Percentiles rank a stretch among this genome's conserved stretches.
phyloP scores from a whole-genome alignment of 257 asterid species.

The Catharanthus roseus region DNA sequence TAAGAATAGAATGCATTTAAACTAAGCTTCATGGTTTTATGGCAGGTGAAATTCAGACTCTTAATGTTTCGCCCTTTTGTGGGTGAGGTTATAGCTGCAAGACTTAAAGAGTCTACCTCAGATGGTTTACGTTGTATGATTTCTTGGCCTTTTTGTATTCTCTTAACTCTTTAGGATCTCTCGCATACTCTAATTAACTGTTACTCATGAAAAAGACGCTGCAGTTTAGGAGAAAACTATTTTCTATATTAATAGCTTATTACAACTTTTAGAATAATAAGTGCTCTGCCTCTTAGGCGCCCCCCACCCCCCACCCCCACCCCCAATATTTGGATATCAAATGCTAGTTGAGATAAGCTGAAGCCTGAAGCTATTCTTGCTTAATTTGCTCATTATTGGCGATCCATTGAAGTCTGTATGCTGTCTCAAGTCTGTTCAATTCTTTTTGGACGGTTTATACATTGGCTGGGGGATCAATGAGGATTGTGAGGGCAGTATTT shows the following conservation, averaged over 20 bases:
- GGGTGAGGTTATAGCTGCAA: conserved; percentile 79
- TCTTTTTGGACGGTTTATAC: too few relatives aligned
- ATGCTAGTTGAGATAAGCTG: too few relatives aligned
- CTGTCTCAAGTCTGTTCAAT: background rate
- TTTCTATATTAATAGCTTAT: too few relatives aligned
- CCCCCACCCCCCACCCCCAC: too few relatives aligned
- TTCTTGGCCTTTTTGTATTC: background rate
- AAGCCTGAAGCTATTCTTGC: too few relatives aligned
- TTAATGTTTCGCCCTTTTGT: conserved; percentile 79
- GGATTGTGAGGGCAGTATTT: background rate
- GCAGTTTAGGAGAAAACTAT: too few relatives aligned
- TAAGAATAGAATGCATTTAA: background rate
- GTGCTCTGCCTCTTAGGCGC: too few relatives aligned
- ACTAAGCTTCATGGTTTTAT: conserved; percentile 15
- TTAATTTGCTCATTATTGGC: background rate
- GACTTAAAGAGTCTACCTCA: conserved; percentile 55
- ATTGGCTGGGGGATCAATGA: too few relatives aligned
- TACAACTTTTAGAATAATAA: too few relatives aligned
- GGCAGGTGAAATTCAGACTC: conserved; percentile 76
- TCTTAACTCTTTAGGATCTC: background rate
- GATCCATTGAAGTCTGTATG: background rate
- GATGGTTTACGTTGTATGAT: conserved; percentile 70
- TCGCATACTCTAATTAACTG: background rate
- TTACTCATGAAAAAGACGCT: background rate
- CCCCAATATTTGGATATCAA: too few relatives aligned